A percentile compares a stretch with the other conserved stretches of the same genome.
These are phyloP conservation scores for Lecanicillium sp. DNA, from an alignment of 2,329 filamentous ascomycete genomes.

Conservation along the genomic window DNA sequence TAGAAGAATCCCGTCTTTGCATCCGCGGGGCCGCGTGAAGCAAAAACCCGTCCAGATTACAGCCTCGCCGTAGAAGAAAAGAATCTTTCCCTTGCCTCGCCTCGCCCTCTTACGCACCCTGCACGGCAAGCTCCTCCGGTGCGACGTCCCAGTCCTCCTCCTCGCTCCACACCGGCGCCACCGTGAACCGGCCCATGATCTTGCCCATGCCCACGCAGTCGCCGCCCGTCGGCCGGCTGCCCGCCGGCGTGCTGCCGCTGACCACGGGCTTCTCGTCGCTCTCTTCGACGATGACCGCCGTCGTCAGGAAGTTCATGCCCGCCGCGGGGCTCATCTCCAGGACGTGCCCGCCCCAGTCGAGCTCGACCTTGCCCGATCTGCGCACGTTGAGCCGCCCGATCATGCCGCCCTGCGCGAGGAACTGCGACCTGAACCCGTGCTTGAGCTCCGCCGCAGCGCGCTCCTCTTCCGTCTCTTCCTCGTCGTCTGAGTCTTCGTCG, in stretches of 20 bases:
- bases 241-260: conserved; percentile 28
- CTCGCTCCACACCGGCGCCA: conserved; percentile 53
- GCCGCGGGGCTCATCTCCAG: conserved; percentile 47
- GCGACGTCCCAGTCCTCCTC: conserved; percentile 50
- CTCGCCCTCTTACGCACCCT: conserved; percentile 2
- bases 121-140: conserved; percentile 29
- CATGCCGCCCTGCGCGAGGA: conserved; percentile 47
- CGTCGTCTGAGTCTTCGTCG: conserved; percentile 24
- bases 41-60: too few species aligned
- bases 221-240: conserved; percentile 26
- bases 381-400: conserved; percentile 56
- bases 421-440: conserved; percentile 31
- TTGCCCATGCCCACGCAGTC: conserved; percentile 56
- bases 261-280: conserved; percentile 44
- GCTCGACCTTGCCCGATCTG: conserved; percentile 55
- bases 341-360: conserved; percentile 55
- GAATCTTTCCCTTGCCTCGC: too few species aligned
- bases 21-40: too few species aligned
- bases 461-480: conserved; percentile 18
- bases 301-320: conserved; percentile 51
- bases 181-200: conserved; percentile 56
- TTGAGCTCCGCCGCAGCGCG: conserved; percentile 28
- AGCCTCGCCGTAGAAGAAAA: too few species aligned
- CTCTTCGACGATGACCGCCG: conserved; percentile 54
- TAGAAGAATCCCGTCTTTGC: too few species aligned